Base-by-base conservation (phyloP, 371 early-diverging fungal genomes). In the Coemansia sp. region DNA sequence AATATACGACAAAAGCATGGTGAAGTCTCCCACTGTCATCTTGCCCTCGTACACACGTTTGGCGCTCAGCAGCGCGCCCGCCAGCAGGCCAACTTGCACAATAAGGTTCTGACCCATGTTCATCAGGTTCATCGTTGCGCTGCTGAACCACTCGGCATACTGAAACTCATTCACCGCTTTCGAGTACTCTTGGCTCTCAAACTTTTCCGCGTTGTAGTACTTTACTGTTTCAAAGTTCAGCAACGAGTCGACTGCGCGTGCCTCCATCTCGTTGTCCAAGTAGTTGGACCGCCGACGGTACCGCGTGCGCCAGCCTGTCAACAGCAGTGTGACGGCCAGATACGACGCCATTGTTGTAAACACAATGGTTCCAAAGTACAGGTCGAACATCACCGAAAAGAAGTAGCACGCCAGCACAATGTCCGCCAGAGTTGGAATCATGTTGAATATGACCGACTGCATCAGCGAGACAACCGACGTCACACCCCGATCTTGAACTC, bases 141-240 rank as follows among this genome's bases (percentile, higher is more conserved):
- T 85, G 63, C 86, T 87, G 61, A 86, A 85, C 77, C 83, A 89
- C 59, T 94, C 95, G 12, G 96, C 95, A 20, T 79, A 80, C 82
- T 96, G 94, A 68, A 88, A 96, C 47, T 86, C 84, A 2, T 79
- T 77, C 48, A 97, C 87, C 0, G 93, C 89, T 21, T 91, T 81
- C 14, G 85, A 79, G 72, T 93, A 98, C 25, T 90, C 84, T 18
- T 82, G 78, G 23, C 91, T 86, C 79, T 97, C 98, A 78, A 86
- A 94, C 3, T 81, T 72, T 75, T 93, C 90, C 5, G 88, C 88
- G 48, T 86, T 88, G 82, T 90, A 93, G 65, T 90, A 90, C 79
- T 98, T 96, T 65, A 97, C 96, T 1, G 98, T 96, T 71, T 97
- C 98, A 81, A 94, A 95, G 81, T 96, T 97, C 26, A 96, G 82